Evolutionary conservation across 306 rosid species (phyloP).

Genomic region (Heteromeles arbutifolia): DNA sequence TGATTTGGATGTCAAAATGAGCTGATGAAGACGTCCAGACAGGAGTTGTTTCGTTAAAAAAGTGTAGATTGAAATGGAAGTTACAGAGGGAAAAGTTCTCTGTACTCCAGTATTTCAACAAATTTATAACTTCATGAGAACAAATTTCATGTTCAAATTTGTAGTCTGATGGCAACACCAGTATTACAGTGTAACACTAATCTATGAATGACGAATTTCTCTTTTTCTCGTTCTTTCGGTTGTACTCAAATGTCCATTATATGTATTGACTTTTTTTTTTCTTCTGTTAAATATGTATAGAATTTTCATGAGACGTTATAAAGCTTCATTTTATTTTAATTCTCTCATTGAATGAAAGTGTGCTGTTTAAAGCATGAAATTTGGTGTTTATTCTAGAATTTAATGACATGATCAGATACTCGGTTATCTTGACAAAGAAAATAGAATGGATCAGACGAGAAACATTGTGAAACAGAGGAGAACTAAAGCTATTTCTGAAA

Average conservation of each 20-base stretch:
- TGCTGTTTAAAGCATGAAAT: not conserved
- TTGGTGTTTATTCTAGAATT: not conserved
- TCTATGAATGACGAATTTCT: too few species aligned
- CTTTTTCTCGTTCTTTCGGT: too few species aligned
- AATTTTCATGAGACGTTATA: too few species aligned
- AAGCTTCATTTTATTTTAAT: not conserved
- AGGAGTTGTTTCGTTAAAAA: not conserved
- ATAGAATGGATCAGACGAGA: conserved; percentile 35
- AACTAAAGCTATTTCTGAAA: conserved; percentile 24
- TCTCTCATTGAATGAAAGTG: not conserved
- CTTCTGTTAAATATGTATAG: too few species aligned
- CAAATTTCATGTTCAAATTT: not conserved
- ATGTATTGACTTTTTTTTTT: too few species aligned
- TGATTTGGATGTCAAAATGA: not conserved
- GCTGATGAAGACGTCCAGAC: not conserved
- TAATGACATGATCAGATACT: conserved; percentile 23
- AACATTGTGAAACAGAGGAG: conserved; percentile 18
- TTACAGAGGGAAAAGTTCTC: not conserved
- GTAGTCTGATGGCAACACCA: not conserved
- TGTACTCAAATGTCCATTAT: too few species aligned
- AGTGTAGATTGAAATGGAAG: not conserved
- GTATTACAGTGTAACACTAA: too few species aligned
- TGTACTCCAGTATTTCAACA: not conserved
- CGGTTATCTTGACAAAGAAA: conserved; percentile 35
- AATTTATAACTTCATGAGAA: not conserved